Conservation (phyloP, 345 rosid species). For the Gossypium longicalyx region DNA sequence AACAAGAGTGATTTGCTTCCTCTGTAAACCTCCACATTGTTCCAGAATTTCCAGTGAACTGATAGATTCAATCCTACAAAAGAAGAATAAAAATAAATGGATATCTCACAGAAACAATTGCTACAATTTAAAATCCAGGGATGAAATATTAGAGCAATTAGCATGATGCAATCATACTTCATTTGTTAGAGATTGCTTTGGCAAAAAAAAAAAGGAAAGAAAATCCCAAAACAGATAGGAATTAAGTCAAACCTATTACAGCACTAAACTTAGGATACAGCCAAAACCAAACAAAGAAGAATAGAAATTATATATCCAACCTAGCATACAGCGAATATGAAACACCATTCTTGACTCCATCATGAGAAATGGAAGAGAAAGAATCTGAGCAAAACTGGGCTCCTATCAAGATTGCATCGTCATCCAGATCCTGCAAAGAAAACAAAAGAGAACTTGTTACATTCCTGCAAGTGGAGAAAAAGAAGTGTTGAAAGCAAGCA, state of each 20-base stretch:
- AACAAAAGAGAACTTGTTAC: constrained; percentile 15
- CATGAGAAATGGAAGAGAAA: constrained; percentile 71
- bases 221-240: background rate
- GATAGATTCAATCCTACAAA: constrained; percentile 76
- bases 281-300: background rate
- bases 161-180: background rate
- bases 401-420: constrained; percentile 73
- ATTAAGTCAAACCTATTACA: background rate
- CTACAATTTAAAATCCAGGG: background rate
- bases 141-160: background rate
- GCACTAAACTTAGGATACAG: background rate
- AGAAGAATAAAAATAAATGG: background rate
- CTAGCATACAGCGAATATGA: constrained; percentile 84
- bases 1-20: constrained; percentile 62
- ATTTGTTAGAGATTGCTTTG: background rate
- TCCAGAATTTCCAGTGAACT: constrained; percentile 65
- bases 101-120: background rate
- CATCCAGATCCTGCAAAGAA: constrained; percentile 68
- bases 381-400: constrained; percentile 85
- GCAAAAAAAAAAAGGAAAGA: background rate
- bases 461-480: background rate
- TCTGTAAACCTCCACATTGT: constrained; percentile 40
- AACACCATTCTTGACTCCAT: constrained; percentile 48
- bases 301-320: constrained; percentile 28
- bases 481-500: background rate